These are phyloP conservation scores for Tilletia walkeri DNA, from an alignment of 1,284 basidiomycete species.

Conservation along the genomic window DNA sequence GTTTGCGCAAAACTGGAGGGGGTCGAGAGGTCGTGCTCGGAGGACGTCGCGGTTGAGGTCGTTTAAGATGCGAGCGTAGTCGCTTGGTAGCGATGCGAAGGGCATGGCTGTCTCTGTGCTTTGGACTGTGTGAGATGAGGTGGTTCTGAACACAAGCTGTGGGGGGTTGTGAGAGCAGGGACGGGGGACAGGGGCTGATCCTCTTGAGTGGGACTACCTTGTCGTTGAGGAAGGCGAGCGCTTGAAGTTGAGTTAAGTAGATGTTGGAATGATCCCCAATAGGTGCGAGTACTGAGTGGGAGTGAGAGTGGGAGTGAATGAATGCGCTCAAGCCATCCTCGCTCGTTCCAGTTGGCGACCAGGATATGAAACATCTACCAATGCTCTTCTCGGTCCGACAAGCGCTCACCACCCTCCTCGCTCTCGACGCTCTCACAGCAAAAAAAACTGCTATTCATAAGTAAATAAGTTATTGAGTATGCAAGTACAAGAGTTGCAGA, in stretches of 20 bases:
- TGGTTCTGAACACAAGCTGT: not conserved
- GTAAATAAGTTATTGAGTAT: not conserved
- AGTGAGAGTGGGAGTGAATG: not conserved
- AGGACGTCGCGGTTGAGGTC: slow-evolving; percentile 83
- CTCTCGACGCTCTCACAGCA: too few species aligned
- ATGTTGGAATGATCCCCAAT: too few species aligned
- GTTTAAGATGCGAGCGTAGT: slow-evolving; percentile 63
- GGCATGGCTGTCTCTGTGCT: not conserved
- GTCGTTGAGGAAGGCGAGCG: too few species aligned
- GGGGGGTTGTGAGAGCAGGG: not conserved
- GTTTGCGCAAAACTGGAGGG: slow-evolving; percentile 88
- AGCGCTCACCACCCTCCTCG: too few species aligned
- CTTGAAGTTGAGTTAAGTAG: too few species aligned
- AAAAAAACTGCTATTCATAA: too few species aligned
- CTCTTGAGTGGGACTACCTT: not conserved
- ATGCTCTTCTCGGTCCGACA: too few species aligned
- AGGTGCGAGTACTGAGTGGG: not conserved
- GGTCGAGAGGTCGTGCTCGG: slow-evolving; percentile 79
- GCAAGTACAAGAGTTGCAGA: not conserved
- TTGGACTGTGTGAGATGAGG: not conserved
- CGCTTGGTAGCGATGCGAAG: slow-evolving; percentile 36
- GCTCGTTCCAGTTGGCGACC: too few species aligned
- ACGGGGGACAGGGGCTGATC: not conserved
- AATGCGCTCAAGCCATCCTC: too few species aligned
- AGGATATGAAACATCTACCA: too few species aligned